Conservation (phyloP, 1,139 yeast species). For the Debaryomyces robertsiae region DNA sequence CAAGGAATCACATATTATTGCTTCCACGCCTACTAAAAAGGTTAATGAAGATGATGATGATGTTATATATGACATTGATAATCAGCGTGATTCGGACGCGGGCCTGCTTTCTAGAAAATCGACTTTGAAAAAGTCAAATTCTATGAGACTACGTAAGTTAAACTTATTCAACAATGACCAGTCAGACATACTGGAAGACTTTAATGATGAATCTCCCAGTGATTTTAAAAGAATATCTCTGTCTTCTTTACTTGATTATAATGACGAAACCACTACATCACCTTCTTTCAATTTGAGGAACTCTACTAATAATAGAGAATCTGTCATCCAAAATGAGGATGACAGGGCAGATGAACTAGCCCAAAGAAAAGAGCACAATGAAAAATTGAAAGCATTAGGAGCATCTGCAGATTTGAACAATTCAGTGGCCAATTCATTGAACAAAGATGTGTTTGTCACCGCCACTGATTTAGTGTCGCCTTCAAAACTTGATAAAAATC, state of each 20-base stretch:
- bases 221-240: neutral
- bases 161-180: constrained; percentile 33
- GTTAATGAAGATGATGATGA: constrained; percentile 23
- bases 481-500: constrained; percentile 4
- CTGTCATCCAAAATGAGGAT: constrained; percentile 20
- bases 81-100: constrained; percentile 26
- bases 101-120: constrained; percentile 38
- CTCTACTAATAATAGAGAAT: constrained; percentile 19
- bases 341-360: constrained; percentile 15
- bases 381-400: constrained; percentile 23
- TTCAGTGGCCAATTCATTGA: constrained; percentile 21
- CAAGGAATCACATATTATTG: neutral
- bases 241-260: neutral
- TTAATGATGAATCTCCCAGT: constrained; percentile 1
- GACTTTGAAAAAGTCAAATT: constrained; percentile 43
- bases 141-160: constrained; percentile 47
- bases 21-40: constrained; percentile 1
- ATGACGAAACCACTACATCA: constrained; percentile 13
- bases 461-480: constrained; percentile 35
- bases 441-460: constrained; percentile 42
- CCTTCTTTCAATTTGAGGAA: constrained; percentile 23
- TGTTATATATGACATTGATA: constrained; percentile 36
- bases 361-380: constrained; percentile 15
- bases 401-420: constrained; percentile 19
- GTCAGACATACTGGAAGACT: constrained; percentile 3